Base-by-base conservation (phyloP, 768 basidiomycete species). In the Tubosaeta brunneosetosa region DNA sequence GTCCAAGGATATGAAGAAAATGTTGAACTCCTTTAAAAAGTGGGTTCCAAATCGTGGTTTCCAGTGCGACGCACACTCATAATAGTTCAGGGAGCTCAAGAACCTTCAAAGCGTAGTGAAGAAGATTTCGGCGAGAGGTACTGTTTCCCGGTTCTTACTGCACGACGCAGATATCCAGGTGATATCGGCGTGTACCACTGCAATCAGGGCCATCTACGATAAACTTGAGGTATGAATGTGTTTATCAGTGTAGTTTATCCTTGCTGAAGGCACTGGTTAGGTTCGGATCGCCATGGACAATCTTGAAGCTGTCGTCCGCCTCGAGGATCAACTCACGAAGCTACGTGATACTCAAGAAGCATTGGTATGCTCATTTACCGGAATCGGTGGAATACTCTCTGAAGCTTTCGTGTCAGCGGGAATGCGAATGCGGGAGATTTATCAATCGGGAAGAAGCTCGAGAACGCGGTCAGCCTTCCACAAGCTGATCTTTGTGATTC, bases 211-310 rank as follows among this genome's bases (percentile, higher is more conserved):
- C 4, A 29, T 59, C 4, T 53, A 57, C 6, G 27, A 49, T 32
- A 53, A 51, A 10, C 40, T 51, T 38, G 59, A 13, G 26, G 59
- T 57, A 51, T 12, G 44, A 7, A 6, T 19, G 11, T 27, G n/a
- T 19, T 41, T 4, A 0, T 22, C 22, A 6, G n/a, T 7, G 1
- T 4, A 1, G 7, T 3, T 29, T n/a, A 10, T 25, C 29, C 37
- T 32, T 4, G 31, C 51, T 53, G 34, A 60, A 17, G 31, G 4
- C 1, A 3, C 40, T 4, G 13, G n/a, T 32, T n/a, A 60, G 55
- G 32, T 61, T 12, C 56, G 43, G 31, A 46, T 60, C 8, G 49
- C 58, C 11, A 49, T 61, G 1, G 55, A 61, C 33, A 50, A 42
- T 43, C 29, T 45, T 9, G 49, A 48, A 1, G 49, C 47, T 22